Evolutionary conservation across 805 yeast species (phyloP).

Genomic region (Blastobotrys chiropterorum): DNA sequence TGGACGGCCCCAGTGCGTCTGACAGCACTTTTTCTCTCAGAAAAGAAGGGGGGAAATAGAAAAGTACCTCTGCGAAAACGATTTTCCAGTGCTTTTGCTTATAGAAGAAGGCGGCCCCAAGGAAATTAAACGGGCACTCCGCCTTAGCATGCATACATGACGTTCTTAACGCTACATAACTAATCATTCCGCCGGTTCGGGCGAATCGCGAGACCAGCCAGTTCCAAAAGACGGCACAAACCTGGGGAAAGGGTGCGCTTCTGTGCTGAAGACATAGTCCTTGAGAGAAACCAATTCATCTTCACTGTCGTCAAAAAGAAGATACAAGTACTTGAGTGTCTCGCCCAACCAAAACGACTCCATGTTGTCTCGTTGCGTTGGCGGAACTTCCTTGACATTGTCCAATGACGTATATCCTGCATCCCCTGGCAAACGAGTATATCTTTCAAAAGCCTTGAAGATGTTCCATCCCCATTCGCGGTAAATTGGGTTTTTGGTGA

Average conservation of each 20-base stretch:
- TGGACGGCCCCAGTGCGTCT: no score
- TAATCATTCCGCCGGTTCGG: no score
- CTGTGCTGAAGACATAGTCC: conserved; percentile 77
- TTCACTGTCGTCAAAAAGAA: conserved; percentile 59
- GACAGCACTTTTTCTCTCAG: no score
- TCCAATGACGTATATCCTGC: conserved; percentile 57
- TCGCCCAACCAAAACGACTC: conserved; percentile 95
- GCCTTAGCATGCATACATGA: no score
- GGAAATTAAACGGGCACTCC: no score
- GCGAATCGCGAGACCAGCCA: conserved; percentile 56
- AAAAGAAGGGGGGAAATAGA: no score
- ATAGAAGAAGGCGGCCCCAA: no score
- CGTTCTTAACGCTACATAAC: no score
- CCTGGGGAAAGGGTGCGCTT: conserved; percentile 88
- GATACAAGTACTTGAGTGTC: conserved; percentile 78
- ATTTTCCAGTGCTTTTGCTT: no score
- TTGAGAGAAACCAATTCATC: conserved; percentile 59
- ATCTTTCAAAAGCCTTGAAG: conserved; percentile 59
- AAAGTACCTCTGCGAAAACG: no score
- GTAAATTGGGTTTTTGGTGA: conserved; percentile 75
- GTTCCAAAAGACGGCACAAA: conserved; percentile 51
- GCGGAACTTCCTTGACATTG: conserved; percentile 55
- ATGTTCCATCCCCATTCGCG: conserved; percentile 89
- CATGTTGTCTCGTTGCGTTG: conserved; percentile 60
- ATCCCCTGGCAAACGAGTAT: conserved; percentile 44